Conservation (phyloP, 129 eudicot species). For the Glebionis coronaria region DNA sequence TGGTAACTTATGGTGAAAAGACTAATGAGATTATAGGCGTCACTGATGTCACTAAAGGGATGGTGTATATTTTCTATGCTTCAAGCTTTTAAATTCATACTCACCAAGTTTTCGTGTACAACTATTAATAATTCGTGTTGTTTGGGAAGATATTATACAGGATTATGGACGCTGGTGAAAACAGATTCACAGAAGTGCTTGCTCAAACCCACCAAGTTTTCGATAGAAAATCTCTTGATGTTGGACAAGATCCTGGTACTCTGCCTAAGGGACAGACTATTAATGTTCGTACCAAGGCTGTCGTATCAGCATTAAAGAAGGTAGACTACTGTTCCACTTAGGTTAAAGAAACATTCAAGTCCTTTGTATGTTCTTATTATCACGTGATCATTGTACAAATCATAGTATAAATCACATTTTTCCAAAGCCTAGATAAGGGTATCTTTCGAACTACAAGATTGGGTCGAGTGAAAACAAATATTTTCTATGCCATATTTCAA, state of each 20-base stretch:
- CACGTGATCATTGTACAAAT: constrained; percentile 15
- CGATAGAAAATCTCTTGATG: constrained; percentile 60
- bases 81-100: too few species aligned
- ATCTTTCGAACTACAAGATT: neutral
- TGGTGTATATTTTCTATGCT: too few species aligned
- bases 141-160: too few species aligned
- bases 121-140: too few species aligned
- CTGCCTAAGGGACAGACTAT: constrained; percentile 68
- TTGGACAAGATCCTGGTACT: constrained; percentile 49
- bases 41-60: too few species aligned
- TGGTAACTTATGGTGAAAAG: too few species aligned
- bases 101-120: too few species aligned
- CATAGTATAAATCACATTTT: constrained; percentile 20
- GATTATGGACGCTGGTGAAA: too few species aligned
- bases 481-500: constrained; percentile 1
- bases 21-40: too few species aligned
- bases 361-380: constrained; percentile 18
- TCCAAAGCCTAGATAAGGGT: constrained; percentile 2
- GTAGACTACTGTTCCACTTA: constrained; percentile 67
- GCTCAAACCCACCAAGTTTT: constrained; percentile 60
- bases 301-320: constrained; percentile 64
- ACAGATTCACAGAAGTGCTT: constrained; percentile 67
- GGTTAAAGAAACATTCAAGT: constrained; percentile 2
- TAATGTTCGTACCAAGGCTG: constrained; percentile 57
- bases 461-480: constrained; percentile 1